Conservation (phyloP, 441 rosid genomes). For the Dalechampia spathulata region DNA sequence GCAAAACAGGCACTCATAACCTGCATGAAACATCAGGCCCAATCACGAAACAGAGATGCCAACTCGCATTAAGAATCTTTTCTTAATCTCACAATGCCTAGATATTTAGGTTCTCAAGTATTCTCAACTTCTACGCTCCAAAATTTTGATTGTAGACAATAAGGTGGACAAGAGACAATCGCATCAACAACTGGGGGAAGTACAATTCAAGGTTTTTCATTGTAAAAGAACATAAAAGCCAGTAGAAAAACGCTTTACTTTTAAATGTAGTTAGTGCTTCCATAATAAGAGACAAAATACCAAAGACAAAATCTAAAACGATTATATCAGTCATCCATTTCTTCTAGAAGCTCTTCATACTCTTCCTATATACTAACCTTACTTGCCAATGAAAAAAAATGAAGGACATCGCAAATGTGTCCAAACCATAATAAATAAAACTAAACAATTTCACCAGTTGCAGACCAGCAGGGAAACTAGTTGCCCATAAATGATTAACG, state of each 20-base stretch:
- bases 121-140: conserved; percentile 1
- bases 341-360: neutral
- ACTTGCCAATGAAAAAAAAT: neutral
- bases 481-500: too few species aligned
- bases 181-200: neutral
- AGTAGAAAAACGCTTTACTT: too few species aligned
- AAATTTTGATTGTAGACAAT: neutral
- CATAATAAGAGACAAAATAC: too few species aligned
- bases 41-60: conserved; percentile 6
- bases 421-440: neutral
- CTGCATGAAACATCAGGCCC: conserved; percentile 17
- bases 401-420: neutral
- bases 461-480: neutral
- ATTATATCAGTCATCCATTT: neutral
- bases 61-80: neutral
- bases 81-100: neutral
- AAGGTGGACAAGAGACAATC: neutral
- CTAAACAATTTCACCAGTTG: neutral
- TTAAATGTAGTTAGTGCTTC: too few species aligned
- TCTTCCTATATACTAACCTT: neutral
- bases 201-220: neutral
- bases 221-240: too few species aligned
- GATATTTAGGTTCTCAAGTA: neutral
- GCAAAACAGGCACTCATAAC: conserved; percentile 10
- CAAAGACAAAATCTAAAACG: too few species aligned